Evolutionary conservation across 2,329 filamentous ascomycete genomes (phyloP), one percentile per base, ranked within the genome.

Genomic region (Coniochaeta ligniaria): DNA sequence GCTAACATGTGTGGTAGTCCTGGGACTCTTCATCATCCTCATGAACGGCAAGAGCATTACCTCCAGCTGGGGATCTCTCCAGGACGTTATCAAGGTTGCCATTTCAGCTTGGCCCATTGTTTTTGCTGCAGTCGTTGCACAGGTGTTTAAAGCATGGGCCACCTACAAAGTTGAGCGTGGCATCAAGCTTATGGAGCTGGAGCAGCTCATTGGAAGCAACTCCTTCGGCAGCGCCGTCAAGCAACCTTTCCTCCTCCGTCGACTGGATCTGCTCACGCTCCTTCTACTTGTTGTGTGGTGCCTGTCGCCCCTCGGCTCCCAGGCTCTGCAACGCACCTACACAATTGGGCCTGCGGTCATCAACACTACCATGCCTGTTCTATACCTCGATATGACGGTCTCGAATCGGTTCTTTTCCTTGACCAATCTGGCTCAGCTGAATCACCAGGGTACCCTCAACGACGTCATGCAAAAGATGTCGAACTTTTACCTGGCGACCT

Each of bases 101-200:
- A 54, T 63, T 28, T 58, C 59, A 6, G 59, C 61, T 6, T 67
- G 64, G 65, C 65, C 65, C 14, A 64, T 67, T 41, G 64, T 65
- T 2, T 67, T 66, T 24, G 65, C 65, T 7, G 64, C 62, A 24
- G 63, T 66, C 20, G 60, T 63, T 2, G 64, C 63, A 5, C 64
- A 66, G 38, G 60, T 59, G 22, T 63, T 67, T 57, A 66, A 66
- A 60, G 60, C 64, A 1, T 66, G 61, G 60, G 60, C 63, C 3
- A 59, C 62, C 8, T 63, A 59, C 62, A 63, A 60, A 45, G 62
- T 64, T 12, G 64, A 63, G 43, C 61, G 64, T 8, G 60, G 63
- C 1, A 61, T 60, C 35, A 59, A 60, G n/a, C 38, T 60, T 20
- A 59, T 60, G 22, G 56, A 62, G 28, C 36, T 60, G 5, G 59